Evolutionary conservation across 164 flowering plant genomes (phyloP), one percentile per base, ranked within the genome.

Genomic region (Saururus chinensis): DNA sequence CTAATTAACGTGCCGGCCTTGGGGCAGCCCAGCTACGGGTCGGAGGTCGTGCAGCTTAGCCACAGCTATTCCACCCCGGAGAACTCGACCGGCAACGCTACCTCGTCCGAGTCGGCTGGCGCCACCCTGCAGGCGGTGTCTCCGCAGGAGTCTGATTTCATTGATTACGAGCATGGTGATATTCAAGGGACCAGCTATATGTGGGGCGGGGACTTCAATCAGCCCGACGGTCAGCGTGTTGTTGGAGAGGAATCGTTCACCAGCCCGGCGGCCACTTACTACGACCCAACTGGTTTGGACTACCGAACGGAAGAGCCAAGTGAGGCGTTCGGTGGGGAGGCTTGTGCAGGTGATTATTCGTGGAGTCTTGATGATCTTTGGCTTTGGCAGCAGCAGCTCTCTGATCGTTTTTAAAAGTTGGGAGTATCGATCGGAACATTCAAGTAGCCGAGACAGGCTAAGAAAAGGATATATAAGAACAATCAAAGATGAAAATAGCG

Each of bases 321-420:
- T 22, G 40, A 22, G 25, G 54, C 58, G 59, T 40, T 53, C 9
- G 12, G 51, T 21, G 59, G 65, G 19, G 65, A 42, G 35, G 9
- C 30, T 12, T 45, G 17, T 45, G 49, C 49, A 11, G 35, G 19
- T 4, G 56, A 62, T 3, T n/a, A 19, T 21, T 5, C 25, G 57
- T 63, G 66, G 66, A 45, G 25, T 23, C 1, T 30, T 23, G 66
- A 63, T 26, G 66, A 63, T 41, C 6, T 22, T 16, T 63, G 66
- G 59, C 9, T 40, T 14, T 54, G 42, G 37, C 51, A 55, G 52
- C 66, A 54, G 49, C 66, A 55, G 52, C n/a, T 54, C 56, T 63
- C 25, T 40, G 41, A 37, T 49, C 52, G 66, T 10, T 13, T 54
- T 41, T 63, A 45, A 30, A 7, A 54, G 16, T 21, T 22, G 9